Percentiles rank a stretch among this genome's conserved stretches.
phyloP scores from a whole-genome alignment of 2,329 filamentous ascomycete species.

The Zymoseptoria ardabiliae region DNA sequence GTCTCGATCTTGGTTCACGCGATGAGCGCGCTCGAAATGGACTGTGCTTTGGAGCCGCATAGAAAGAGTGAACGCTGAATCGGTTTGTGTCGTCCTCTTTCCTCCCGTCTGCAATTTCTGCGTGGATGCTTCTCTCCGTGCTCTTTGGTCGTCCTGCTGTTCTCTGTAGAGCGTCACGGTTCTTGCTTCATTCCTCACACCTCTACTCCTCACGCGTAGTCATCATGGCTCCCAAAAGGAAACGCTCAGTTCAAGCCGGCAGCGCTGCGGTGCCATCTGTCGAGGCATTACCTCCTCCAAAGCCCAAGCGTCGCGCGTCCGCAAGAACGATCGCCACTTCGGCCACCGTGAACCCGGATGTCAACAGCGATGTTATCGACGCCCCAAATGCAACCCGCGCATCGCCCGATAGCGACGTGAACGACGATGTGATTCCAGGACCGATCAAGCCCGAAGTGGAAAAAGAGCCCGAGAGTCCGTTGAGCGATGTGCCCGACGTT shows the following conservation, averaged over 20 bases:
- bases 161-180: background rate
- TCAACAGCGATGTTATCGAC: conserved; percentile 37
- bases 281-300: conserved; percentile 1
- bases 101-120: background rate
- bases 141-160: background rate
- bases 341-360: conserved; percentile 21
- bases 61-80: background rate
- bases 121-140: background rate
- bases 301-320: conserved; percentile 12
- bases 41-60: background rate
- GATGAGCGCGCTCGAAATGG: background rate
- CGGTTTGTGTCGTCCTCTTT: background rate
- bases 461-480: conserved; percentile 23
- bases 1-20: background rate
- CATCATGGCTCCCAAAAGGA: conserved; percentile 10
- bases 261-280: background rate
- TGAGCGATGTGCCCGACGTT: conserved; percentile 32
- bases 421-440: conserved; percentile 24
- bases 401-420: conserved; percentile 36
- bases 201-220: background rate
- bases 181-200: background rate
- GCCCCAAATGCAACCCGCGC: conserved; percentile 36
- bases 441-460: conserved; percentile 18
- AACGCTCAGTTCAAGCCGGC: background rate
- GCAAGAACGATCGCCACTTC: conserved; percentile 10